These are phyloP conservation scores for Phoenix roebelenii DNA, from an alignment of 176 grass and related monocot genomes.

Conservation along the genomic window DNA sequence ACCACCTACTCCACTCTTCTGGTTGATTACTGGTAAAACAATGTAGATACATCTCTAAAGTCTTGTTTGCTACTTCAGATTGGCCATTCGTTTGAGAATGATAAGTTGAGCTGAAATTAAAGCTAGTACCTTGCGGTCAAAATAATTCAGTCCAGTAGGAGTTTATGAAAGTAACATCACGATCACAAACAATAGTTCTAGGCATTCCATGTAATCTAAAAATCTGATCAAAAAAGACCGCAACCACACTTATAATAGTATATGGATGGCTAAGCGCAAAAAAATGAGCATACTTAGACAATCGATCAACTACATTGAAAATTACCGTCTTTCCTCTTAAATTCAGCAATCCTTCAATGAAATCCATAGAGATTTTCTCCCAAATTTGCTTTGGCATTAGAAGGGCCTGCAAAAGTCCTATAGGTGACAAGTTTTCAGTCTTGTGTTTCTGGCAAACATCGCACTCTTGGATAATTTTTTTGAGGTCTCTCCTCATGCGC, in stretches of 20 bases:
- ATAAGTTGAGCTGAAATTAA: neutral
- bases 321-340: neutral
- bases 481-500: too few relatives aligned
- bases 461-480: too few relatives aligned
- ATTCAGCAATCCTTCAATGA: neutral
- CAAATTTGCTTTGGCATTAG: neutral
- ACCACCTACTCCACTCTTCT: neutral
- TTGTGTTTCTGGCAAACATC: too few relatives aligned
- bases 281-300: neutral
- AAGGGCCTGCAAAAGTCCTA: neutral
- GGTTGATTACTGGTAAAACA: neutral
- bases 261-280: neutral
- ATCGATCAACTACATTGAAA: neutral
- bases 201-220: neutral
- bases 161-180: neutral
- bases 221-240: neutral
- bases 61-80: neutral
- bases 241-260: neutral
- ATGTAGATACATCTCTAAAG: neutral
- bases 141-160: neutral
- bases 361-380: neutral
- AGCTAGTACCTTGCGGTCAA: neutral
- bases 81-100: neutral
- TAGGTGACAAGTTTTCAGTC: too few relatives aligned
- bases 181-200: conserved; percentile 2